Base-by-base conservation (phyloP, 352 stramenopile genomes). In the Globisporangium carolinianum region DNA sequence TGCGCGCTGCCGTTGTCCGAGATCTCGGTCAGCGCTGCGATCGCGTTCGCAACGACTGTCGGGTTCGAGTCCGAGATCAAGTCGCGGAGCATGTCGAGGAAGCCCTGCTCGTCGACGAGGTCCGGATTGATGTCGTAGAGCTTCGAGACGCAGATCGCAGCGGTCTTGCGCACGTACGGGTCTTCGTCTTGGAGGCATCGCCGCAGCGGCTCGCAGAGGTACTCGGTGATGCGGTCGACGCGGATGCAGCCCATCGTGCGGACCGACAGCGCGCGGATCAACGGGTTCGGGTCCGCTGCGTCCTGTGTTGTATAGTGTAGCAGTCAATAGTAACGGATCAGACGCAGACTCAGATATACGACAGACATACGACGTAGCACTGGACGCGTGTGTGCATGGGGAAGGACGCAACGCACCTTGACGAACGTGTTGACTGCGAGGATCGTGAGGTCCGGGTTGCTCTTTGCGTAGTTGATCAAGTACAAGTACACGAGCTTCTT, bases 401-500 rank as follows among this genome's bases (percentile, higher is more conserved):
- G 4, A 49, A 10, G 6, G 12, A 9, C 4, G 15, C 43, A 48
- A 32, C 46, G 24, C 24, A 72, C 72, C 58, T 94, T 94, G 39
- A 99, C 96, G 69, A 99, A 99, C 8, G 97, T 99, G 75, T 99
- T 99, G 47, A 99, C 97, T 9, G 97, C 97, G 56, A 99, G 76
- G 51, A 99, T 90, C n/a, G 97, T 98, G 52, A 99, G 73, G 61
- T 99, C 97, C 10, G 97, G 97, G 63, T 99, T 98, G 63, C 87
- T 98, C 84, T 99, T 99, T 72, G 97, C 97, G 76, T 99, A 99
- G 82, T 99, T 99, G 75, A 99, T 99, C 45, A 99, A 74, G 72
- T 99, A 99, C 17, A 99, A 69, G 72, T 99, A 99, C 50, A 99
- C 97, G 15, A 99, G 79, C 67, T 99, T 99, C 75, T 99, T 99